Evolutionary conservation across 2,329 filamentous ascomycete species (phyloP).

Genomic region (Xylariaceae sp.): DNA sequence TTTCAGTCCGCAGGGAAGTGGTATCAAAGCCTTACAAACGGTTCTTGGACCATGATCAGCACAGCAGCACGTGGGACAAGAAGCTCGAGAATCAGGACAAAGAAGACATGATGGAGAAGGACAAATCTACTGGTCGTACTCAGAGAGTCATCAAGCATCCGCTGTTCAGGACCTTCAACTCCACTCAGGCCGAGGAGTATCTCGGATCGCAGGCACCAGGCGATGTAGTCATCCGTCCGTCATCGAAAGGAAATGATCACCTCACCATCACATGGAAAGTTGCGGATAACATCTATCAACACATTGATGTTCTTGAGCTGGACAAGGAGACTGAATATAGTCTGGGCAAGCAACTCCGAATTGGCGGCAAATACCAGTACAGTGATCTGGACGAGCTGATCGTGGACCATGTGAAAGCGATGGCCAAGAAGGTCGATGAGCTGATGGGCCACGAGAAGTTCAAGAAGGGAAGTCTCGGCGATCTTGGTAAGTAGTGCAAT

Average conservation of each 20-base stretch:
- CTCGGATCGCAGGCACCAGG: conserved; percentile 79
- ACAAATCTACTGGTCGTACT: conserved; percentile 75
- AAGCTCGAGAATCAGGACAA: conserved; percentile 73
- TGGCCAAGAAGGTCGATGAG: conserved; percentile 96
- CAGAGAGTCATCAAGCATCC: conserved; percentile 97
- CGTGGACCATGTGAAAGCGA: conserved; percentile 93
- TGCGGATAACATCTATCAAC: conserved; percentile 90
- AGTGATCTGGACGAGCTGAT: conserved; percentile 96
- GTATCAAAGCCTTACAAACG: conserved; percentile 67
- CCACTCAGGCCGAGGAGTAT: conserved; percentile 87
- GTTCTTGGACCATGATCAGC: conserved; percentile 60
- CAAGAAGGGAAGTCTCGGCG: conserved; percentile 70
- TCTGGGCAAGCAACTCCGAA: conserved; percentile 77
- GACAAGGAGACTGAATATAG: conserved; percentile 97
- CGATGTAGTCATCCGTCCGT: conserved; percentile 91
- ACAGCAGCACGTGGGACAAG: conserved; percentile 77
- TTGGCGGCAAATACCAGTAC: conserved; percentile 86
- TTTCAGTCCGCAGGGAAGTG: conserved; percentile 78
- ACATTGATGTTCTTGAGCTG: conserved; percentile 93
- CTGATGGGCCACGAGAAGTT: conserved; percentile 94
- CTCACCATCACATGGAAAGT: conserved; percentile 98
- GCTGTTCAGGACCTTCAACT: conserved; percentile 89
- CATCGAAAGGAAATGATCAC: conserved; percentile 92
- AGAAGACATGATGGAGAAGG: conserved; percentile 79
- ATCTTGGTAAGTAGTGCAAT: conserved; percentile 72